Percentiles rank a stretch among this genome's conserved stretches.
Conservation (phyloP, 805 yeast species). For the Diddensiella transvaalensis region DNA sequence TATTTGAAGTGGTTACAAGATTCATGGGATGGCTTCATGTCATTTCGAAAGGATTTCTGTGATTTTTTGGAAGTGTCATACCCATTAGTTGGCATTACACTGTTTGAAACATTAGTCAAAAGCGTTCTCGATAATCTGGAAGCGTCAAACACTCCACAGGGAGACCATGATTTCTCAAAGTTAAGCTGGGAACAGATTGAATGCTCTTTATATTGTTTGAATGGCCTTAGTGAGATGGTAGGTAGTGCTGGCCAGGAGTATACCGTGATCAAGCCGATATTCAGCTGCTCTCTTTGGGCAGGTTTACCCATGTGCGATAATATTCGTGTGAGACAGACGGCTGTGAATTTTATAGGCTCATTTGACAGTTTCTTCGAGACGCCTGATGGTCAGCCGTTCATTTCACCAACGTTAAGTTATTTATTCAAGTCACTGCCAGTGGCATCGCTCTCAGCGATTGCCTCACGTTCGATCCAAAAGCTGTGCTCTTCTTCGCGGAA, state of each 20-base stretch:
- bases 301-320: conserved; percentile 25
- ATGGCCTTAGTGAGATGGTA: conserved; percentile 53
- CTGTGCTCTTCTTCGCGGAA: conserved; percentile 35
- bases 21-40: conserved; percentile 52
- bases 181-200: conserved; percentile 48
- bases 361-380: conserved; percentile 57
- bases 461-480: conserved; percentile 56
- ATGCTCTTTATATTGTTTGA: conserved; percentile 56
- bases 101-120: conserved; percentile 43
- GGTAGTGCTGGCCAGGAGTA: conserved; percentile 34
- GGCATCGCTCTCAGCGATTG: conserved; percentile 34
- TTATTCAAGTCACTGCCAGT: conserved; percentile 42
- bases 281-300: conserved; percentile 31
- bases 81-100: conserved; percentile 54
- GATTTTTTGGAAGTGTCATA: conserved; percentile 74
- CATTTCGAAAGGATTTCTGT: conserved; percentile 68
- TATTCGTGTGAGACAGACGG: conserved; percentile 42
- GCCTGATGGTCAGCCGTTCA: conserved; percentile 40
- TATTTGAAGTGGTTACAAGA: conserved; percentile 32
- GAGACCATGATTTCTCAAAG: conserved; percentile 2
- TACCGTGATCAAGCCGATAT: conserved; percentile 24
- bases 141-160: background rate
- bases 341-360: conserved; percentile 56
- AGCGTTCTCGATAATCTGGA: conserved; percentile 15
- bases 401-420: conserved; percentile 53